Evolutionary conservation across 352 stramenopile genomes (phyloP).

Genomic region (Phytophthora palmivora): DNA sequence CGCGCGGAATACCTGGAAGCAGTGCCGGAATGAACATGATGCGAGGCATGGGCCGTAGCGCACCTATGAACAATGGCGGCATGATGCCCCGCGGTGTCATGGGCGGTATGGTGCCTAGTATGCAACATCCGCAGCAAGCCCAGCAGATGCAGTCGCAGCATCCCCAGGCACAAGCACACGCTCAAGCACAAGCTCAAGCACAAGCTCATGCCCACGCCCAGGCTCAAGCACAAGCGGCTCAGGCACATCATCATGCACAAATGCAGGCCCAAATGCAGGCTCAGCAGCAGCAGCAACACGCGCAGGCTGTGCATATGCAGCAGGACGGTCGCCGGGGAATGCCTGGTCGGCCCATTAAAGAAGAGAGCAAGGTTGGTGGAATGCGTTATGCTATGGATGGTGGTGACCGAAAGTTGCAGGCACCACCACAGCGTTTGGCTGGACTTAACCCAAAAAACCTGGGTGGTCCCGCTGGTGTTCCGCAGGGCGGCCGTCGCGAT

Average conservation of each 20-base stretch:
- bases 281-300: constrained; percentile 77
- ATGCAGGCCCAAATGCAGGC: constrained; percentile 64
- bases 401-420: constrained; percentile 66
- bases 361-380: constrained; percentile 63
- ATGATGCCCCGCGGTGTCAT: constrained; percentile 79
- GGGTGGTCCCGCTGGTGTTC: constrained; percentile 52
- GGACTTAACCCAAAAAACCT: constrained; percentile 82
- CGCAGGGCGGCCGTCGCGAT: constrained; percentile 60
- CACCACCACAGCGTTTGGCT: constrained; percentile 61
- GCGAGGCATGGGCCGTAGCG: constrained; percentile 62
- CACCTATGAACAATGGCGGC: constrained; percentile 60
- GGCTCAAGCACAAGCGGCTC: constrained; percentile 65
- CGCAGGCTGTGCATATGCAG: constrained; percentile 66
- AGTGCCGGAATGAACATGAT: constrained; percentile 77
- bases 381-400: constrained; percentile 74
- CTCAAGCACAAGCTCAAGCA: too few species aligned
- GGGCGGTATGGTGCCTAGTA: constrained; percentile 68
- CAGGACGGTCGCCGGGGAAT: constrained; percentile 68
- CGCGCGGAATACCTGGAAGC: constrained; percentile 47
- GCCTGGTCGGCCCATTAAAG: constrained; percentile 70
- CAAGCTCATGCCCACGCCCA: constrained; percentile 68
- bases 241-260: constrained; percentile 68
- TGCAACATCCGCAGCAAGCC: constrained; percentile 65
- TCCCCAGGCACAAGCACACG: constrained; percentile 65
- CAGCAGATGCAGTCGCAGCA: constrained; percentile 68